These are phyloP conservation scores for Halophytophthora polymorphica DNA, from an alignment of 352 stramenopile species.

Conservation along the genomic window DNA sequence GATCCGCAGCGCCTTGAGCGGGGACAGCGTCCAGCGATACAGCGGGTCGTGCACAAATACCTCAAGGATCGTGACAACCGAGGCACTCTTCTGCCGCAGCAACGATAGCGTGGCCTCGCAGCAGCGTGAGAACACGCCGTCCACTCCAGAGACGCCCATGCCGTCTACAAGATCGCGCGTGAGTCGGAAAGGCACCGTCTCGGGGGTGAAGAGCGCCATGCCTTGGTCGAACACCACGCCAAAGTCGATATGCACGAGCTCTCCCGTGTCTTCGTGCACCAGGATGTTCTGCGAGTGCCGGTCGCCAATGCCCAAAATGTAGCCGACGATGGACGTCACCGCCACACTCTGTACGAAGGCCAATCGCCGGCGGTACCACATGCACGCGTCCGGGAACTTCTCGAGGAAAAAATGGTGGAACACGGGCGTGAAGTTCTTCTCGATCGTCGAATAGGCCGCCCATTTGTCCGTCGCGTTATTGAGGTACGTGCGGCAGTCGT, in stretches of 20 bases:
- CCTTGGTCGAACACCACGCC: constrained; percentile 99
- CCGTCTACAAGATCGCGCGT: constrained; percentile 99
- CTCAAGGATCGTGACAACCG: constrained; percentile 98
- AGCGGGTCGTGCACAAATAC: constrained; percentile 99
- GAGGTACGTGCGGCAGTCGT: constrained; percentile 72
- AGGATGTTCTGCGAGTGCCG: constrained; percentile 98
- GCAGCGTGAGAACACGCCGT: constrained; percentile 94
- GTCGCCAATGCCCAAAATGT: constrained; percentile 97
- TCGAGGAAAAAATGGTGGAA: constrained; percentile 99
- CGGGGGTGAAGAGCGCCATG: constrained; percentile 92
- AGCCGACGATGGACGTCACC: constrained; percentile 97
- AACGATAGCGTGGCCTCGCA: constrained; percentile 92
- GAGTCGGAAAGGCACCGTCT: constrained; percentile 99
- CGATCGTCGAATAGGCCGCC: constrained; percentile 87
- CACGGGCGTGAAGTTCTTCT: constrained; percentile 93
- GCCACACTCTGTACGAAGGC: constrained; percentile 96
- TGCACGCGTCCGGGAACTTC: constrained; percentile 91
- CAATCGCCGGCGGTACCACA: constrained; percentile 93
- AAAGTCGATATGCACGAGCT: constrained; percentile 99
- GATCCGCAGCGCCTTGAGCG: constrained; percentile 84
- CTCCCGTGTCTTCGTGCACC: constrained; percentile 95
- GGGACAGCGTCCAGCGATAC: constrained; percentile 96
- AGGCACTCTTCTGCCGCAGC: constrained; percentile 91
- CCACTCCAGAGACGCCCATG: constrained; percentile 95
- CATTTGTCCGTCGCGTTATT: constrained; percentile 80